Base-by-base conservation (phyloP, 2,329 filamentous ascomycete species). In the Colletotrichum spinosum region DNA sequence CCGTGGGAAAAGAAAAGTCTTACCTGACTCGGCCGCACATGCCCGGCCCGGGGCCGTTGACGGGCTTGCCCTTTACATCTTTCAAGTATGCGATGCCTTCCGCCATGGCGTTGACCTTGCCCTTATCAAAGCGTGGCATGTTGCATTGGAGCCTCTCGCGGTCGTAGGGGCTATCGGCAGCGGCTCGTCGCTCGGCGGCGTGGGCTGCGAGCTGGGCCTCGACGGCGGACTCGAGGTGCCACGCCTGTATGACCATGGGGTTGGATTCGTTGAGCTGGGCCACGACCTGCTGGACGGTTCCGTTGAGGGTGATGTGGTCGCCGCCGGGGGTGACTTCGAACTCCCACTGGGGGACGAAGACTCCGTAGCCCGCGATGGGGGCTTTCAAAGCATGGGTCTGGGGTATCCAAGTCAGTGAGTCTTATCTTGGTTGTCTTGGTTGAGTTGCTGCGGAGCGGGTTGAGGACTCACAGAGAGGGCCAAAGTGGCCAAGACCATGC, bases 261-360 rank as follows among this genome's bases (percentile, higher is more conserved):
- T 55, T 61, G 2, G 25, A 8, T 6, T 34, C 25, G 7, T 11
- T 8, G n/a, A 61, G 50, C 33, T 61, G 59, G 1, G 38, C 17
- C 13, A 55, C 6, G 13, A 61, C 59, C 10, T 61, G 41, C 10
- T 61, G 12, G 45, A 61, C 46, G 0, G 59, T 56, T 5, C 59
- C 59, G 2, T 45, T 49, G 52, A 55, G 45, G 6, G 37, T 44
- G 48, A 49, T 13, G 9, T 49, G 41, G 8, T 37, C 44, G 9
- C 54, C 54, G 8, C 69, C 67, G 2, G 68, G 68, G 3, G 58
- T 57, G 4, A 65, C 58, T 39, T 71, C 55, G n/a, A 71, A 46
- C 2, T 67, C 63, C 65, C 69, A 71, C 3, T 61, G 33, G 1
- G 59, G 59, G 13, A 35, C 33, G n/a, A 37, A 61, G 52, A 55